Base-by-base conservation (phyloP, 106 monocot genomes). In the Dioscorea dumetorum region DNA sequence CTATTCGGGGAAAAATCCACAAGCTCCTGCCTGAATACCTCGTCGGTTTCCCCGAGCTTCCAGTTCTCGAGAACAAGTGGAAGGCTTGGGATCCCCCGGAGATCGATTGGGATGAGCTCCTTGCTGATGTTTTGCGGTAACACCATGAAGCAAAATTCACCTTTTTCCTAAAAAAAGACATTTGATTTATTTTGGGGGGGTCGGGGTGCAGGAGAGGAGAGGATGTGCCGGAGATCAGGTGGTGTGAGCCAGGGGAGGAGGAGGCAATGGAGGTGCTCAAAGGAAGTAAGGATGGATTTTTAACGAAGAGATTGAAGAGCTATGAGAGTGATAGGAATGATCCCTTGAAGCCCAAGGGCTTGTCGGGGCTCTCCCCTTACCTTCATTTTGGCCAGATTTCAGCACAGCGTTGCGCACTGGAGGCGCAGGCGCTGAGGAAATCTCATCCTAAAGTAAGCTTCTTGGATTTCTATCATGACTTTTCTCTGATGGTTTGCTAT, bases 311-410 rank as follows among this genome's bases (percentile, higher is more conserved):
- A 64, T 65, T 99, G 19, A 87, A 52, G 78, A 77, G 64, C 33
- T 99, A 90, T 48, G 50, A 51, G 1, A 82, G 24, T 64, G 97
- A 90, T 50, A 66, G 97, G 51, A 99, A 99, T 61, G 80, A 90
- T 70, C 97, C 97, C 2, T 35, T 64, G 56, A 92, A 87, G 77
- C 80, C 91, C 4, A 85, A 34, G 22, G 84, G 62, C 7, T 56
- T 90, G 57, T 99, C 97, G 1, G 71, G 87, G 22, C 76, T 99
- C 22, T 99, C 97, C 5, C 97, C 97, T 61, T 99, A 99, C 67
- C 76, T 99, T 24, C 97, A 99, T 64, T 99, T 90, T 70, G 97
- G 97, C 48, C 92, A 92, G 8, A 92, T 99, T 20, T 89, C 97
- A 0, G 80, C 89, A 6, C 97, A 99, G 63, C 75, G 92, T 22